Conservation (phyloP, 75 land plant species). For the Ceratopteris richardii region DNA sequence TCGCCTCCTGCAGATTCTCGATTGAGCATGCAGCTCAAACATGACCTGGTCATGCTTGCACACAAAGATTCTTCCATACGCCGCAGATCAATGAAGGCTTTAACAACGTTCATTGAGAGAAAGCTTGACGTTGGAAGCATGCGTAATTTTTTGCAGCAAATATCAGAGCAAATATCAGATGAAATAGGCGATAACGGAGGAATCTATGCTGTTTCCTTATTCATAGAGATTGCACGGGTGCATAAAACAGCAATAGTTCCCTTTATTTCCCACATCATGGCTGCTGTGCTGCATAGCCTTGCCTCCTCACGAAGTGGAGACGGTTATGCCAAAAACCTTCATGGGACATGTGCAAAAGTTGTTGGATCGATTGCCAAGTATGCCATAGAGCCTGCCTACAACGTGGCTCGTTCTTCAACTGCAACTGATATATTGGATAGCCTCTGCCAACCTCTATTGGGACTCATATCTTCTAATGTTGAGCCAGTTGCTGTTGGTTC, state of each 20-base stretch:
- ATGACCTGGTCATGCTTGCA: conserved; percentile 40
- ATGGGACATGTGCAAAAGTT: conserved; percentile 78
- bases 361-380: conserved; percentile 69
- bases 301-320: conserved; percentile 58
- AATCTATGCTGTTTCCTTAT: conserved; percentile 65
- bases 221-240: conserved; percentile 66
- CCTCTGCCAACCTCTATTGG: conserved; percentile 62
- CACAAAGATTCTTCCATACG: conserved; percentile 58
- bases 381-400: conserved; percentile 44
- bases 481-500: conserved; percentile 72
- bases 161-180: conserved; percentile 66
- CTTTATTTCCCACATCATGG: conserved; percentile 62
- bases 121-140: conserved; percentile 46
- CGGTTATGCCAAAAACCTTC: conserved; percentile 29
- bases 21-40: conserved; percentile 34
- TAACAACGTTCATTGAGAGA: conserved; percentile 43
- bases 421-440: conserved; percentile 35
- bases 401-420: conserved; percentile 29
- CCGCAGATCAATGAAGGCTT: conserved; percentile 47
- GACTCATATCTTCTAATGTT: conserved; percentile 40
- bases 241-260: conserved; percentile 79
- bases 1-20: neutral
- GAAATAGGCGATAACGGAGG: conserved; percentile 30
- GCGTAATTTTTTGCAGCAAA: conserved; percentile 36
- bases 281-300: conserved; percentile 46